Conservation (phyloP, 768 basidiomycete genomes). For the Leccinum sublutescens region DNA sequence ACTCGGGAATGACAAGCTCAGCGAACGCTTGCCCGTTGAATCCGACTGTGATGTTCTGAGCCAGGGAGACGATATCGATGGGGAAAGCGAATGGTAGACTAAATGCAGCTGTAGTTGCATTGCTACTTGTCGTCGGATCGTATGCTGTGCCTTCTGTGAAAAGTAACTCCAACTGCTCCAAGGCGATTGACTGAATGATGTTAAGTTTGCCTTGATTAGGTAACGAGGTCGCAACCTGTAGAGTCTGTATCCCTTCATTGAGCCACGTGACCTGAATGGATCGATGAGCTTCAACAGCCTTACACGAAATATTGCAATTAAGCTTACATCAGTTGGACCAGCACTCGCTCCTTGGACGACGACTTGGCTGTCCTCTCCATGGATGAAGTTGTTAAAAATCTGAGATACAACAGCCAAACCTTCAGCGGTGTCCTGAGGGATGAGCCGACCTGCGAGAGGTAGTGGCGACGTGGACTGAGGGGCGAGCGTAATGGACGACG, state of each 20-base stretch:
- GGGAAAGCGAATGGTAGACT: constrained; percentile 70
- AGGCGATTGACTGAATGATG: constrained; percentile 61
- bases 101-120: constrained; percentile 61
- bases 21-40: constrained; percentile 56
- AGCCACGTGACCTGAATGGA: constrained; percentile 61
- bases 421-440: constrained; percentile 53
- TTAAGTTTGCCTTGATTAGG: constrained; percentile 61
- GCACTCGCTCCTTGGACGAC: constrained; percentile 58
- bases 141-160: constrained; percentile 61
- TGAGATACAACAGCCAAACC: constrained; percentile 59
- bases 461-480: constrained; percentile 53
- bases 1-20: constrained; percentile 56
- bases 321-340: constrained; percentile 52
- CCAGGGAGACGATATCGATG: constrained; percentile 59
- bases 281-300: neutral
- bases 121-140: constrained; percentile 55
- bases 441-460: constrained; percentile 57
- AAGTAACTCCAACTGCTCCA: constrained; percentile 57
- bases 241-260: constrained; percentile 64
- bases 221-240: constrained; percentile 56
- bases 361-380: constrained; percentile 60
- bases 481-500: constrained; percentile 48
- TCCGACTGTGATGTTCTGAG: constrained; percentile 56
- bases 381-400: constrained; percentile 72
- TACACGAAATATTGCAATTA: neutral